A percentile compares a stretch with the other conserved stretches of the same genome.
These are phyloP conservation scores for Monascus purpureus DNA, from an alignment of 495 filamentous ascomycete genomes.

Conservation along the genomic window DNA sequence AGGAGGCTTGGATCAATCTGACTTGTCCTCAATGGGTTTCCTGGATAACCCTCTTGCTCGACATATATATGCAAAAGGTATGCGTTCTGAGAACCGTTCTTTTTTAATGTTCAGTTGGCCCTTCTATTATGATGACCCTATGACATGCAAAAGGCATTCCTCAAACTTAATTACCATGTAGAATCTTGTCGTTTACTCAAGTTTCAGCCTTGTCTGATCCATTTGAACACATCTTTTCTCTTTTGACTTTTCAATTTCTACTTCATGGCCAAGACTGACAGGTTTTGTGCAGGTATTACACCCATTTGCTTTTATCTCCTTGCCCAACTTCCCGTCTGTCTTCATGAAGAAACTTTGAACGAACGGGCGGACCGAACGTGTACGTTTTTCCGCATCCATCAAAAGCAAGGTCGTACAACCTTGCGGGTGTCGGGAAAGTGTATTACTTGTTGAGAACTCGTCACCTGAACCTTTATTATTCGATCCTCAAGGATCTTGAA, in stretches of 20 bases:
- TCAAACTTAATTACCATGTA: slow-evolving; percentile 85
- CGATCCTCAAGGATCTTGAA: too few species aligned
- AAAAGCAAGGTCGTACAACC: slow-evolving; percentile 75
- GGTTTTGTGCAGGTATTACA: slow-evolving; percentile 34
- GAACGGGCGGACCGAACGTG: slow-evolving; percentile 96
- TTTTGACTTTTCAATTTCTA: slow-evolving; percentile 10
- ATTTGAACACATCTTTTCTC: slow-evolving; percentile 10
- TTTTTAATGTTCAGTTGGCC: too few species aligned
- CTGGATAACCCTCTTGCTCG: too few species aligned
- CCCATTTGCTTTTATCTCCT: slow-evolving; percentile 6
- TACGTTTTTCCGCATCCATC: slow-evolving; percentile 48
- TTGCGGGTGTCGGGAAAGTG: slow-evolving; percentile 50
- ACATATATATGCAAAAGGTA: too few species aligned
- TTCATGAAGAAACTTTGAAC: slow-evolving; percentile 86
- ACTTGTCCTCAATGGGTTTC: too few species aligned
- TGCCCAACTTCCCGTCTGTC: slow-evolving; percentile 12
- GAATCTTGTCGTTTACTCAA: slow-evolving; percentile 60
- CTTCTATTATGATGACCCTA: slow-evolving; percentile 79
- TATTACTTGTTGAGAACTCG: slow-evolving; percentile 95
- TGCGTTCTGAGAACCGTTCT: too few species aligned
- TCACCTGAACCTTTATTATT: slow-evolving; percentile 75
- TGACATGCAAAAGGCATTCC: slow-evolving; percentile 90
- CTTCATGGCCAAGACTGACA: slow-evolving; percentile 29
- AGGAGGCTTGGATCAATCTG: too few species aligned
- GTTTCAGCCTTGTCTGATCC: slow-evolving; percentile 99